These are phyloP conservation scores for Corynascus novoguineensis DNA, from an alignment of 495 filamentous ascomycete genomes.

Conservation along the genomic window DNA sequence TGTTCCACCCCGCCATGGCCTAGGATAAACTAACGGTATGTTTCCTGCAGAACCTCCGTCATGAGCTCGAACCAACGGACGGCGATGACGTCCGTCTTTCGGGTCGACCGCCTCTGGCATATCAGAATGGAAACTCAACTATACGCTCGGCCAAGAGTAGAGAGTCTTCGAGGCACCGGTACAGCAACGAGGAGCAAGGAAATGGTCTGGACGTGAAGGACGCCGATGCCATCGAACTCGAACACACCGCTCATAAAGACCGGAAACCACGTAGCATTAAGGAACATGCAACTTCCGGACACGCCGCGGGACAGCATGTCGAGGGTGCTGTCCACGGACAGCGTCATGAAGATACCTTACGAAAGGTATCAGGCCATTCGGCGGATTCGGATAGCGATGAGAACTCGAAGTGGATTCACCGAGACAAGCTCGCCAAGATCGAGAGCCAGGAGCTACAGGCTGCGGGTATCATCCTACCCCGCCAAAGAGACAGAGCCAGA, in stretches of 20 bases:
- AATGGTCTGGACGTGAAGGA: slow-evolving; percentile 18
- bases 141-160: slow-evolving; percentile 10
- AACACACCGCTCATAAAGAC: slow-evolving; percentile 26
- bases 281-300: slow-evolving; percentile 53
- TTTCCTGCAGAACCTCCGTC: slow-evolving; percentile 17
- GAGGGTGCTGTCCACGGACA: slow-evolving; percentile 28
- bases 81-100: slow-evolving; percentile 19
- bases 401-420: slow-evolving; percentile 84
- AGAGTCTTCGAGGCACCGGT: slow-evolving; percentile 17
- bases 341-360: slow-evolving; percentile 10
- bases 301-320: slow-evolving; percentile 52
- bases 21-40: slow-evolving; percentile 5
- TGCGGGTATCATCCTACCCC: slow-evolving; percentile 68
- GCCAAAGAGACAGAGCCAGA: slow-evolving; percentile 43
- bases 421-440: slow-evolving; percentile 90
- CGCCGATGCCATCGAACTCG: slow-evolving; percentile 18
- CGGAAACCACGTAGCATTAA: slow-evolving; percentile 46
- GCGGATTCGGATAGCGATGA: slow-evolving; percentile 39
- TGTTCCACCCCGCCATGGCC: neutral
- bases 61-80: slow-evolving; percentile 13
- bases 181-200: slow-evolving; percentile 15
- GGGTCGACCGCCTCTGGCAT: slow-evolving; percentile 17
- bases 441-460: slow-evolving; percentile 89
- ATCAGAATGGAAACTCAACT: slow-evolving; percentile 34
- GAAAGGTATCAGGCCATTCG: slow-evolving; percentile 1